Evolutionary conservation across 208 protist genomes (phyloP).

Genomic region (Wallacemonas sp.): DNA sequence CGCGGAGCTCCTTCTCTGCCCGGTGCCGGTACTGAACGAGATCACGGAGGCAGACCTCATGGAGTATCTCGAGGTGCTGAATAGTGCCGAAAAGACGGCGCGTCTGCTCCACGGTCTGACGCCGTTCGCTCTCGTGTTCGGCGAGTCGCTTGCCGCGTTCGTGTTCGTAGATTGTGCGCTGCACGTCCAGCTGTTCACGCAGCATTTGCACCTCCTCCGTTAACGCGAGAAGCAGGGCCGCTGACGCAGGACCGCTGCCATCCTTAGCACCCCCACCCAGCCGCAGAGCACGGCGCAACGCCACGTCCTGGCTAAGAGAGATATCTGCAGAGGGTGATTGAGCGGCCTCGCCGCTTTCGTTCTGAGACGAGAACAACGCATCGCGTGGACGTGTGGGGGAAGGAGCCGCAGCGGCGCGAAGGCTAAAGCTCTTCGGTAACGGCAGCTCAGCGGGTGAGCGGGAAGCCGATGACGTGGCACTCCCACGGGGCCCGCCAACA

Average conservation of each 20-base stretch:
- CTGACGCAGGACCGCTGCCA: not conserved
- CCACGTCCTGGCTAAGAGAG: not conserved
- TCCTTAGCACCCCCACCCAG: conserved; percentile 12
- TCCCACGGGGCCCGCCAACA: too few relatives aligned
- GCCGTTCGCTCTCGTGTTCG: conserved; percentile 35
- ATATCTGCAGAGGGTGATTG: not conserved
- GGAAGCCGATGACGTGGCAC: not conserved
- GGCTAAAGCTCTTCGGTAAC: conserved; percentile 16
- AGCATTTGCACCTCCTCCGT: conserved; percentile 55
- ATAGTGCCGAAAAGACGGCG: conserved; percentile 35
- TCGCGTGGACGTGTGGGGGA: not conserved
- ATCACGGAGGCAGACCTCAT: conserved; percentile 53
- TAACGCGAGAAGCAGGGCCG: conserved; percentile 45
- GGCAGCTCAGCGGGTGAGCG: not conserved
- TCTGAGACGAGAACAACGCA: not conserved
- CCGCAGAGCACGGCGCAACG: conserved; percentile 4
- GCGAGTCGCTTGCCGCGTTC: conserved; percentile 40
- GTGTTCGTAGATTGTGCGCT: conserved; percentile 58
- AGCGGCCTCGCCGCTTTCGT: too few relatives aligned
- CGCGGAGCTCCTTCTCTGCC: conserved; percentile 40
- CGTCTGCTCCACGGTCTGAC: conserved; percentile 27
- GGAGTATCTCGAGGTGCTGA: conserved; percentile 44
- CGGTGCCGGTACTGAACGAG: conserved; percentile 57
- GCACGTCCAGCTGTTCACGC: conserved; percentile 60
- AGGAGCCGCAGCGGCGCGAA: not conserved